phyloP scores from a whole-genome alignment of 768 basidiomycete genomes.

The Crucibulum laeve region DNA sequence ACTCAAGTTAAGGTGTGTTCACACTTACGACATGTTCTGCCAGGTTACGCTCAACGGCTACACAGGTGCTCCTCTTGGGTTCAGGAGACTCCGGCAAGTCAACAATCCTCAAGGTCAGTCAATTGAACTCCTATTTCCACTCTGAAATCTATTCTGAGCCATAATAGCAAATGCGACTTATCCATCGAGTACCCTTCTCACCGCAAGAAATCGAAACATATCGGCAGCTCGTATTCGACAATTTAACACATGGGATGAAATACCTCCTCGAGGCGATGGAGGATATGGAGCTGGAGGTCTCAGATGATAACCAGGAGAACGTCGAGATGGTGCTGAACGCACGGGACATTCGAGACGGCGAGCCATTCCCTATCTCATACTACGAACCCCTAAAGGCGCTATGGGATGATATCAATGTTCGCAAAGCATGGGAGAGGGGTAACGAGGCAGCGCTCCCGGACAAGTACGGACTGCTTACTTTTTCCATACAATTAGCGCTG shows the following conservation, averaged over 20 bases:
- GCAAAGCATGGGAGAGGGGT: slow-evolving; percentile 72
- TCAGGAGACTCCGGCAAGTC: slow-evolving; percentile 95
- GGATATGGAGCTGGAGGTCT: slow-evolving; percentile 77
- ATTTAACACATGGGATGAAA: slow-evolving; percentile 82
- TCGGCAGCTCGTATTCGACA: slow-evolving; percentile 90
- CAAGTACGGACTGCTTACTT: slow-evolving; percentile 49
- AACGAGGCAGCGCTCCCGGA: slow-evolving; percentile 92
- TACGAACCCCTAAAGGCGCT: slow-evolving; percentile 62
- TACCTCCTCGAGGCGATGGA: slow-evolving; percentile 86
- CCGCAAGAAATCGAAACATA: slow-evolving; percentile 81
- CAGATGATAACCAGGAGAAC: slow-evolving; percentile 52
- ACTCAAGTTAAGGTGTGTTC: slow-evolving; percentile 68
- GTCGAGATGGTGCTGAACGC: slow-evolving; percentile 65
- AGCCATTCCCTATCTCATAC: slow-evolving; percentile 71
- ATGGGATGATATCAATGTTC: slow-evolving; percentile 76
- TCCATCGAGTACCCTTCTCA: slow-evolving; percentile 84
- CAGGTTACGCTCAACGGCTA: background rate
- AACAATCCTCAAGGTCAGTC: slow-evolving; percentile 76
- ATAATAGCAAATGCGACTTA: slow-evolving; percentile 92
- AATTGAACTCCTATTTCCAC: background rate
- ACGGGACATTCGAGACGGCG: slow-evolving; percentile 70
- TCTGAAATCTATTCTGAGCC: background rate
- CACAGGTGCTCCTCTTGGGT: slow-evolving; percentile 80
- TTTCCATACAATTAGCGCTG: background rate
- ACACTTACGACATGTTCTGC: background rate